Percentiles rank a stretch among this genome's conserved stretches.
Evolutionary conservation across 2,329 filamentous ascomycete species (phyloP).

Genomic region (Penicillium capsulatum): DNA sequence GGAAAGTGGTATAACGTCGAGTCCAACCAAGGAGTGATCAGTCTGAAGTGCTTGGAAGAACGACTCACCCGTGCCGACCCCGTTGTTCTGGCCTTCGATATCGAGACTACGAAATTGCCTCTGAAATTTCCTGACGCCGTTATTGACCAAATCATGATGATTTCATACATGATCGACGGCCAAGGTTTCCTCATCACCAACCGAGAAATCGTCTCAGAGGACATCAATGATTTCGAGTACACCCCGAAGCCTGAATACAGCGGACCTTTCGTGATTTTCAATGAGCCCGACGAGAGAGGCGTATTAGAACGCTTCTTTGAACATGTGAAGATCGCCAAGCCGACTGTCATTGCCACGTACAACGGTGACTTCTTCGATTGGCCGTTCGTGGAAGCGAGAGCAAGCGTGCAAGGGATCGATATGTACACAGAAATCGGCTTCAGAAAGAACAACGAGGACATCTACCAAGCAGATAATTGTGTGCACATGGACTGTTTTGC

Average conservation of each 20-base stretch:
- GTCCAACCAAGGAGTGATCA: slow-evolving; percentile 82
- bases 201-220: slow-evolving; percentile 93
- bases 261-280: slow-evolving; percentile 96
- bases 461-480: slow-evolving; percentile 93
- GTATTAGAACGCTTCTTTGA: slow-evolving; percentile 88
- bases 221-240: slow-evolving; percentile 97
- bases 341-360: slow-evolving; percentile 98
- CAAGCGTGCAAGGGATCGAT: slow-evolving; percentile 91
- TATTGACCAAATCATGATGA: slow-evolving; percentile 99
- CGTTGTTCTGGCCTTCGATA: slow-evolving; percentile 98
- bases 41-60: slow-evolving; percentile 79
- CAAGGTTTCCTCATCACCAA: slow-evolving; percentile 98
- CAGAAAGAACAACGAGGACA: slow-evolving; percentile 89
- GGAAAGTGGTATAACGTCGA: slow-evolving; percentile 97
- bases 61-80: slow-evolving; percentile 87
- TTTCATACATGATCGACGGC: slow-evolving; percentile 99
- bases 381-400: slow-evolving; percentile 93
- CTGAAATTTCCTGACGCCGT: slow-evolving; percentile 94
- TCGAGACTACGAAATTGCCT: slow-evolving; percentile 92
- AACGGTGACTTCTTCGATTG: slow-evolving; percentile 99
- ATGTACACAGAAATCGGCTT: slow-evolving; percentile 99
- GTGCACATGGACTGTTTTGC: slow-evolving; percentile 99
- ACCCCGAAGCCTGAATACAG: slow-evolving; percentile 95
- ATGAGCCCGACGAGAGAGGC: slow-evolving; percentile 87
- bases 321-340: slow-evolving; percentile 89